Base-by-base conservation (phyloP, 108 stramenopile species). In the Nannochloropsis gaditana region DNA sequence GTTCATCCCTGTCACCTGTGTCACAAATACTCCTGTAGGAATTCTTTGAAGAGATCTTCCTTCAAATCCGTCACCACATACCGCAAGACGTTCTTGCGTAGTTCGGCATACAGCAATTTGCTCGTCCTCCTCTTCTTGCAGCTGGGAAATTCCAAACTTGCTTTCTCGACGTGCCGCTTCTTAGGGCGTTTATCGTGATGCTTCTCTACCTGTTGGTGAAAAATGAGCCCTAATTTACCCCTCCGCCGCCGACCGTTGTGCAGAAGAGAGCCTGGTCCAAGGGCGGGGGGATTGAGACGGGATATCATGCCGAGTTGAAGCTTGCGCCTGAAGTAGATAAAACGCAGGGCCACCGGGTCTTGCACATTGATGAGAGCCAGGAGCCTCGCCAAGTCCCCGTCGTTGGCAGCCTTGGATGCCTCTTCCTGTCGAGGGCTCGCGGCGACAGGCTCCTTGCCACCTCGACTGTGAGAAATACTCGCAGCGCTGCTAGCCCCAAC, bases 391-490 rank as follows among this genome's bases (percentile, higher is more conserved):
- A 73, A n/a, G 59, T 73, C 59, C n/a, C 59, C 2, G 59, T 15
- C 59, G n/a, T 73, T 73, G 59, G 59, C 59, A n/a, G 59, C 59
- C n/a, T 73, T n/a, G 59, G 19, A n/a, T 73, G 59, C 59, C n/a
- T n/a, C 19, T 15, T 1, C n/a, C 59, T 73, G 59, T n/a, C 59
- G 59, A n/a, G 59, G 59, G 15, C 19, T 73, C 19, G 59, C 59
- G 8, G 59, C 19, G 59, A 73, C 59, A n/a, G 59, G 59, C 59
- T 73, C 59, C n/a, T 73, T 73, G 59, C 59, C 59, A 15, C 59
- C 59, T n/a, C 59, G 59, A 31, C 31, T 31, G 59, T 2, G 6
- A 73, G 59, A n/a, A n/a, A 73, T n/a, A 2, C 15, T 4, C 59
- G n/a, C 59, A 73, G 19, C 59, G 59, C 59, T n/a, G n/a, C 59